Base-by-base conservation (phyloP, 1,284 basidiomycete species). In the Naganishia sp. region DNA sequence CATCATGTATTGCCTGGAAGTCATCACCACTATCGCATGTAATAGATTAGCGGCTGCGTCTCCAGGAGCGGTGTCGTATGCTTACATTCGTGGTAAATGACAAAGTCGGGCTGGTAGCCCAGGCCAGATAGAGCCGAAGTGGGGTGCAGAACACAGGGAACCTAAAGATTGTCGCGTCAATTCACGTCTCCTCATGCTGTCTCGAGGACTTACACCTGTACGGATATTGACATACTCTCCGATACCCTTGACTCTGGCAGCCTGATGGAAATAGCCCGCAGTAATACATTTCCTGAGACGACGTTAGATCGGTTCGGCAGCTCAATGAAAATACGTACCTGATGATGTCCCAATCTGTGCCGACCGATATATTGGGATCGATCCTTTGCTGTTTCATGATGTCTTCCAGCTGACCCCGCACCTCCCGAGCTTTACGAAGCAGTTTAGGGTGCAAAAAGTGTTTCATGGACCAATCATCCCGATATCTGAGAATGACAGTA, bases 331-430 rank as follows among this genome's bases (percentile, higher is more conserved):
- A 15, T 1, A 13, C 25, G 28, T 58, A 91, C 90, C 92, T 85
- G 68, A 99, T 85, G 23, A 94, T 81, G 75, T 99, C 96, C 82
- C 94, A 99, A 78, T 99, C 94, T 0, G 93, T 98, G 2, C 93
- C 93, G 54, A 88, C 90, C 5, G 92, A 91, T 18, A 60, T 54
- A 69, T 92, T 85, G 21, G 94, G 79, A 45, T 88, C 88, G 86
- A 99, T 90, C 82, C 96, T 97, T 80, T 98, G 94, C 77, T 90
- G 88, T 77, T 95, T 92, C 92, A 98, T 96, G 77, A 99, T 99
- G 76, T 99, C 96, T 77, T 97, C 93, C 28, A 99, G 84, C 80
- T 99, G 96, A 5, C 86, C 85, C 41, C 96, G 87, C n/a, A 99
- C 96, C 81, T 99, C 96, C 31, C 94, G 85, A 1, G 92, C 92